These are phyloP conservation scores for Chytridium lagenaria DNA, from an alignment of 371 early-diverging fungal genomes.

Conservation along the genomic window DNA sequence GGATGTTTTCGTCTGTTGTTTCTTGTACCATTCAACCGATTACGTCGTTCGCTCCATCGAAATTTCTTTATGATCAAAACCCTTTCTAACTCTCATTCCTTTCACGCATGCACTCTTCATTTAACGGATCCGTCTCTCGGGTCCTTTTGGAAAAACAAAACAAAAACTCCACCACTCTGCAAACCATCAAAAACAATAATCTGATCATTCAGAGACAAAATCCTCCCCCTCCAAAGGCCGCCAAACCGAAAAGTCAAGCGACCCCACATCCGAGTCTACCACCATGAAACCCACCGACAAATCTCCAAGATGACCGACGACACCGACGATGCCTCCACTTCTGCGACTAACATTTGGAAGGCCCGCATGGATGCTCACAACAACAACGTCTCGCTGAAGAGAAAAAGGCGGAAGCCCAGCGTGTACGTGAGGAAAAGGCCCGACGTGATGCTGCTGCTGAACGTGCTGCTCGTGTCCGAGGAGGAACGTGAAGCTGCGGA, in stretches of 20 bases:
- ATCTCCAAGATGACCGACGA: not conserved
- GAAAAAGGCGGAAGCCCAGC: slow-evolving; percentile 25
- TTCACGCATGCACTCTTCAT: no score
- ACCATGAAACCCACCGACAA: not conserved
- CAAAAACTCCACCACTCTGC: no score
- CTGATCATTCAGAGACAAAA: not conserved
- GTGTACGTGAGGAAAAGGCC: slow-evolving; percentile 7
- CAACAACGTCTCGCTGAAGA: slow-evolving; percentile 29
- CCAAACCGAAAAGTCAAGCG: not conserved
- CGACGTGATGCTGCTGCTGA: slow-evolving; percentile 11
- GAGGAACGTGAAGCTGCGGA: slow-evolving; percentile 41
- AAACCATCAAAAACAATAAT: no score
- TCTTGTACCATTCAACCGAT: no score
- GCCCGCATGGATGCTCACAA: slow-evolving; percentile 42
- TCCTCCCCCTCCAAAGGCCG: not conserved
- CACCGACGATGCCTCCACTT: slow-evolving; percentile 14
- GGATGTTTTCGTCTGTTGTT: no score
- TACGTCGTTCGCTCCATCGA: no score
- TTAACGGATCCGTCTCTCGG: no score
- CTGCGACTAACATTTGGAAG: slow-evolving; percentile 52
- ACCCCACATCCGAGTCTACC: not conserved
- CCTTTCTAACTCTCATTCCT: no score
- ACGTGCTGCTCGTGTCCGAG: slow-evolving; percentile 16
- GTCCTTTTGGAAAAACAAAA: no score
- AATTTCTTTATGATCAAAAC: no score